These are phyloP conservation scores for Brassica carinata DNA, from an alignment of 345 rosid genomes.

Conservation along the genomic window DNA sequence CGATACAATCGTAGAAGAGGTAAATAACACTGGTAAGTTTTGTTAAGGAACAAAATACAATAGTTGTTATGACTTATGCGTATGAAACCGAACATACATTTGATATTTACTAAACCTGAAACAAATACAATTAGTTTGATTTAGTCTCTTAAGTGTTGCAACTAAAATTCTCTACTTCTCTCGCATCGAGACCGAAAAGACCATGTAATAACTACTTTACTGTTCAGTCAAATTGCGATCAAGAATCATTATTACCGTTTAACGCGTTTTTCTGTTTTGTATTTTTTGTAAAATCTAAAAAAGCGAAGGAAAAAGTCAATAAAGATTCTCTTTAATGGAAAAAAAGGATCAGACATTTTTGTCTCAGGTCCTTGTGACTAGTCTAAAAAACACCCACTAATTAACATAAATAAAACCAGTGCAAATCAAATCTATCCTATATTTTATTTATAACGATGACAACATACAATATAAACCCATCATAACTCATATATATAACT, in stretches of 20 bases:
- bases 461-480: constrained; percentile 22
- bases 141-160: not conserved
- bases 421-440: not conserved
- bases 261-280: constrained; percentile 32
- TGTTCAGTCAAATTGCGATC: not conserved
- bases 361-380: constrained; percentile 36
- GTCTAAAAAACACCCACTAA: constrained; percentile 19
- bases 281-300: constrained; percentile 19
- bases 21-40: not conserved
- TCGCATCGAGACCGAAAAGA: not conserved
- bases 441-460: constrained; percentile 41
- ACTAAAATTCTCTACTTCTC: not conserved
- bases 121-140: not conserved
- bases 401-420: constrained; percentile 15
- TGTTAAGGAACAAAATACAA: not conserved
- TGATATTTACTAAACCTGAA: not conserved
- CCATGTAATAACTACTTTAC: not conserved
- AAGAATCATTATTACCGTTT: constrained; percentile 29
- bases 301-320: constrained; percentile 21
- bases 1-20: not conserved
- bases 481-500: constrained; percentile 40
- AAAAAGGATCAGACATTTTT: constrained; percentile 45
- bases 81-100: not conserved
- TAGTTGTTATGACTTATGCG: not conserved
- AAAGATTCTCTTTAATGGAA: constrained; percentile 27